Conservation (phyloP, 345 rosid genomes). For the Arabidopsis suecica region DNA sequence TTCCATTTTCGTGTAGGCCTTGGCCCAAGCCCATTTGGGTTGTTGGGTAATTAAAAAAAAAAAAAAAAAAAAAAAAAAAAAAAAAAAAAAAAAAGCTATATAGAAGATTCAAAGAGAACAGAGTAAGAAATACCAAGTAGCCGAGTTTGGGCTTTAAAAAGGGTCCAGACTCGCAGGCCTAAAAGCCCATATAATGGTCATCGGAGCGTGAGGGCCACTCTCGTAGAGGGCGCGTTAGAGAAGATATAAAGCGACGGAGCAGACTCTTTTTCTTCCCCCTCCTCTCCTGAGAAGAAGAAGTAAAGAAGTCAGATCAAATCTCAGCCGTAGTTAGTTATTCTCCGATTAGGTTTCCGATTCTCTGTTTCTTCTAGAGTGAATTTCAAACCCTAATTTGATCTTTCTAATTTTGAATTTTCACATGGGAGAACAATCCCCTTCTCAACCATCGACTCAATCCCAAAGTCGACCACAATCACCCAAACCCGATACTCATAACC, state of each 20-base stretch:
- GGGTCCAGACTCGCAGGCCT: not conserved
- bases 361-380: not conserved
- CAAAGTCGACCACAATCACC: conserved; percentile 47
- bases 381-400: conserved; percentile 11
- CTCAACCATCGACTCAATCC: conserved; percentile 50
- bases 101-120: not conserved
- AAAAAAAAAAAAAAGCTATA: too few species aligned
- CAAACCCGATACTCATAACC: conserved; percentile 42
- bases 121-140: not conserved
- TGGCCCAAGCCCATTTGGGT: too few species aligned
- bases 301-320: not conserved
- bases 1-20: too few species aligned
- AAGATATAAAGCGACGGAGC: too few species aligned
- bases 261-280: too few species aligned
- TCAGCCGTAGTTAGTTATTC: not conserved
- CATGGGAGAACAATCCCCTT: conserved; percentile 75
- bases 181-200: not conserved
- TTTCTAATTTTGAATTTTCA: conserved; percentile 39
- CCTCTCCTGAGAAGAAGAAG: not conserved
- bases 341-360: conserved; percentile 15
- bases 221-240: not conserved
- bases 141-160: not conserved
- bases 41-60: too few species aligned
- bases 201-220: conserved; percentile 1
- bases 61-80: too few species aligned